Evolutionary conservation across 805 yeast species (phyloP), one percentile per base, ranked within the genome.

Genomic region (Trichomonascus vanleenenianus): DNA sequence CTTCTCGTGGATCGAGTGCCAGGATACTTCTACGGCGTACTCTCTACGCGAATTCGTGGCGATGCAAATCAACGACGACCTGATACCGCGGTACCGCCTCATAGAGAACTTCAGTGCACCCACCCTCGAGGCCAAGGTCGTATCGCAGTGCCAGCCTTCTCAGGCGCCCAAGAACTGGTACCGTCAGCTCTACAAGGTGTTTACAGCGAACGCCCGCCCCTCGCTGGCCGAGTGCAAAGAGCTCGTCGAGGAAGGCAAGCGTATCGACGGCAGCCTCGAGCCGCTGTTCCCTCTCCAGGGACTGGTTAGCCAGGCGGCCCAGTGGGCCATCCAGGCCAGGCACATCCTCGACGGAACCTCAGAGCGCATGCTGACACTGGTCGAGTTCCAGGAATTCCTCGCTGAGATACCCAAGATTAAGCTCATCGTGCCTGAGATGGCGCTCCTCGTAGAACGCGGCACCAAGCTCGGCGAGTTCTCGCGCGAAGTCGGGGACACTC

Each of bases 391-490:
- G 20, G 42, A 49, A 16, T 53, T 81, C 18, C 54, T 79, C 11
- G 63, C 65, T 14, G 67, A 68, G 38, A 75, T 81, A 3, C 76
- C 81, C 2, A 54, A 58, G 0, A 54, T 81, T 47, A 72, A 75
- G 16, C 74, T 83, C 45, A 59, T 70, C 2, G 65, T 77, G 14
- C 72, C 78, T 0, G 93, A 84, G 55, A 68, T 79, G 52, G 81
- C 75, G 15, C 82, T 76, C 54, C 60, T 84, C 10, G 48, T 71
- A 3, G 82, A 76, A 49, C 70, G 79, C 39, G 70, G 73, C 3
- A 61, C 55, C 27, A 83, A 77, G 50, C 70, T 83, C 36, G 67
- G 67, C 40, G 68, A 68, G 41, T 83, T 72, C 58, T 78, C 74
- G 47, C 59, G 64, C 22, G 68, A 73, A 11, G 77, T 76, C 30